Conservation (phyloP, 148 eudicot genomes). For the Silene uniflora region DNA sequence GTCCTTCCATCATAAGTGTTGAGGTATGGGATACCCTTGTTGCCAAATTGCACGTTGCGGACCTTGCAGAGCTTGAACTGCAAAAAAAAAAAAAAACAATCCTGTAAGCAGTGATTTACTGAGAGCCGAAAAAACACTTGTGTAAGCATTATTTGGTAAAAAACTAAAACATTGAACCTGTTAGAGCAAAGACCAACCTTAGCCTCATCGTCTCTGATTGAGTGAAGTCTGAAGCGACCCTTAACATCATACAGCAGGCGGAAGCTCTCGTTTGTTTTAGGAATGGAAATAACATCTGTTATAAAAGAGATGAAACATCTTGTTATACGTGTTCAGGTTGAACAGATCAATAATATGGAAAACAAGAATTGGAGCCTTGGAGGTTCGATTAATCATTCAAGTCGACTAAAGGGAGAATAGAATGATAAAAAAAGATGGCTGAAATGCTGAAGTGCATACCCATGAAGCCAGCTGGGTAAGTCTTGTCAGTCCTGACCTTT, state of each 20-base stretch:
- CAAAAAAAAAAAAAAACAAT: not conserved
- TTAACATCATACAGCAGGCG: constrained; percentile 62
- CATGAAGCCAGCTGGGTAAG: constrained; percentile 55
- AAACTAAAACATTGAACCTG: too few species aligned
- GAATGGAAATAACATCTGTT: constrained; percentile 59
- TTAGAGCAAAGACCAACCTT: too few species aligned
- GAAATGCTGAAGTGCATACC: too few species aligned
- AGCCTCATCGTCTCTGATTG: constrained; percentile 56
- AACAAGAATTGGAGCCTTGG: too few species aligned
- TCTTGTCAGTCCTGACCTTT: constrained; percentile 44
- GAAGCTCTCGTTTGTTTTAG: constrained; percentile 58
- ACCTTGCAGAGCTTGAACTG: constrained; percentile 71
- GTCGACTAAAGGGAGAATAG: too few species aligned
- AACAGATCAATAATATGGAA: too few species aligned
- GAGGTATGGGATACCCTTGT: constrained; percentile 54
- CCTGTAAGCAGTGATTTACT: not conserved
- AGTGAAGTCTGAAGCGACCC: constrained; percentile 58
- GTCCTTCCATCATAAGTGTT: constrained; percentile 61
- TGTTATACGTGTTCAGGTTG: too few species aligned
- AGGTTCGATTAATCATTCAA: too few species aligned
- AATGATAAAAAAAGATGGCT: too few species aligned
- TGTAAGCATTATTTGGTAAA: too few species aligned
- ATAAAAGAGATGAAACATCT: not conserved
- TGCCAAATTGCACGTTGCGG: constrained; percentile 48
- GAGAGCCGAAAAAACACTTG: too few species aligned